A percentile compares a stretch with the other conserved stretches of the same genome.
These are phyloP conservation scores for Pleurotus ostreatus DNA, from an alignment of 768 basidiomycete genomes.

Conservation along the genomic window DNA sequence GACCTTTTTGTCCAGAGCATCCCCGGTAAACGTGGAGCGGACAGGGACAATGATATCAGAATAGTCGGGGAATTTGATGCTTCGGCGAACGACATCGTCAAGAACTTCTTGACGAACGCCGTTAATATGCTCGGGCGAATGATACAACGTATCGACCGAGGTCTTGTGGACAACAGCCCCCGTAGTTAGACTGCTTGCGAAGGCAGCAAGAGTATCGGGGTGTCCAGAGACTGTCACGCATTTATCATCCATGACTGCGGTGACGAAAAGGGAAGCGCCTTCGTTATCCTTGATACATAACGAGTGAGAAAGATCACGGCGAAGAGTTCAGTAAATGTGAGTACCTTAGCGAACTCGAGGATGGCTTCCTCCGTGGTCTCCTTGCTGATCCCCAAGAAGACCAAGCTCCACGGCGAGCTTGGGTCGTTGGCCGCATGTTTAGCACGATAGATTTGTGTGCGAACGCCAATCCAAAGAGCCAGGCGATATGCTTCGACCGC, in stretches of 20 bases:
- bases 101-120: constrained; percentile 36
- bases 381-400: constrained; percentile 28
- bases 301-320: constrained; percentile 15
- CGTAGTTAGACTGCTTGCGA: constrained; percentile 33
- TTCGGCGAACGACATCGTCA: constrained; percentile 36
- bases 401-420: constrained; percentile 41
- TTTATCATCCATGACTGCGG: constrained; percentile 43
- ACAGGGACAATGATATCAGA: constrained; percentile 43
- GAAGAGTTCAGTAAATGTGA: constrained; percentile 7
- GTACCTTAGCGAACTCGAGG: constrained; percentile 10
- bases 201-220: constrained; percentile 43
- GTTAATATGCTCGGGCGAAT: constrained; percentile 30
- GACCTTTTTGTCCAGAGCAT: constrained; percentile 21
- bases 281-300: constrained; percentile 8
- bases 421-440: constrained; percentile 10
- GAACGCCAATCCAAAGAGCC: constrained; percentile 39
- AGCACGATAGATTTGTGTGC: constrained; percentile 29
- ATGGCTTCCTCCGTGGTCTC: constrained; percentile 17
- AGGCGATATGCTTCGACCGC: constrained; percentile 35
- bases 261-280: constrained; percentile 35
- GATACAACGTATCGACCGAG: constrained; percentile 50
- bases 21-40: constrained; percentile 42
- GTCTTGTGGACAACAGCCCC: constrained; percentile 36
- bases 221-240: constrained; percentile 57
- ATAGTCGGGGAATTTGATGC: constrained; percentile 47